These are phyloP conservation scores for Kuraishia cidri DNA, from an alignment of 805 yeast species.

Conservation along the genomic window DNA sequence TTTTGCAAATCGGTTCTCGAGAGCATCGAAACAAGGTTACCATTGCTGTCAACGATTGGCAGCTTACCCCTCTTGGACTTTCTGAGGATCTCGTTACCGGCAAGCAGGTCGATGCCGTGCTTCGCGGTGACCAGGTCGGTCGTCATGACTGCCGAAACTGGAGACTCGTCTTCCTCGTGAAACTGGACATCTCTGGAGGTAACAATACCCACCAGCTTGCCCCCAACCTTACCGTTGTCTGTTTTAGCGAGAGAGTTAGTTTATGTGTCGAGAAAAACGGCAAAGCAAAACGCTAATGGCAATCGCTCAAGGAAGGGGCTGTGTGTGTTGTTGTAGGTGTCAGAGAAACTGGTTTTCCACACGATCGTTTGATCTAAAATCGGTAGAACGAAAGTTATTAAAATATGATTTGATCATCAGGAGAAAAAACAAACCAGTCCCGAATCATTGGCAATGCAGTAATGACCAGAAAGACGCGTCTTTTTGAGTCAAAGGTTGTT, in stretches of 20 bases:
- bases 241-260: not conserved
- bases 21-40: slow-evolving; percentile 76
- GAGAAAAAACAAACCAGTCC: too few relatives aligned
- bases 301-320: not conserved
- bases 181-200: slow-evolving; percentile 97
- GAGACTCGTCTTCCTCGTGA: slow-evolving; percentile 60
- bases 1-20: slow-evolving; percentile 96
- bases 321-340: slow-evolving; percentile 4
- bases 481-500: too few relatives aligned
- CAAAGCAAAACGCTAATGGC: not conserved
- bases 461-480: too few relatives aligned
- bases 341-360: slow-evolving; percentile 62
- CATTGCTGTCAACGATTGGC: slow-evolving; percentile 77
- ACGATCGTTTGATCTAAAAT: slow-evolving; percentile 93
- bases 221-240: slow-evolving; percentile 83
- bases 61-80: slow-evolving; percentile 95
- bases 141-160: slow-evolving; percentile 82
- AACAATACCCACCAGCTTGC: slow-evolving; percentile 89
- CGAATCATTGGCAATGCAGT: too few relatives aligned
- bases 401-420: slow-evolving; percentile 45
- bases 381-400: slow-evolving; percentile 99
- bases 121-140: slow-evolving; percentile 76
- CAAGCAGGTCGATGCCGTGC: slow-evolving; percentile 70
- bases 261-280: not conserved
- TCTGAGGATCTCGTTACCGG: slow-evolving; percentile 88